phyloP scores from a whole-genome alignment of 31 red algal genomes.

The Odonthalia washingtoniensis region DNA sequence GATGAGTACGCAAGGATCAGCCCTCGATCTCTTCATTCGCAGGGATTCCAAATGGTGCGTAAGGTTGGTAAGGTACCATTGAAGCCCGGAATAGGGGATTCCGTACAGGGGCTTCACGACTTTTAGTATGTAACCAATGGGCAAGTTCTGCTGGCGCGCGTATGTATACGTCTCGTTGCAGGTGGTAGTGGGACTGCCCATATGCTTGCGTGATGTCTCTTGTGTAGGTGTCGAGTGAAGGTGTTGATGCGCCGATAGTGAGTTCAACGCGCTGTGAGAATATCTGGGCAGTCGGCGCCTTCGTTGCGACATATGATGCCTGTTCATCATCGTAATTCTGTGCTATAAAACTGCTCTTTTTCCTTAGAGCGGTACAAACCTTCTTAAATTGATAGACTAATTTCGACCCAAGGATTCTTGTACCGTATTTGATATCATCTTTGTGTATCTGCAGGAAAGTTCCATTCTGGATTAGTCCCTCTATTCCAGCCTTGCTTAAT shows the following conservation, averaged over 20 bases:
- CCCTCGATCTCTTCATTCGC: not conserved
- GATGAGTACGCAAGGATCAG: not conserved
- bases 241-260: not conserved
- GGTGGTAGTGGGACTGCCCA: not conserved
- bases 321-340: not conserved
- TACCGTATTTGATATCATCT: not conserved
- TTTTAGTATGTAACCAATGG: not conserved
- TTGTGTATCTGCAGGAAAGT: not conserved
- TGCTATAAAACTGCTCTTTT: not conserved
- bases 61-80: not conserved
- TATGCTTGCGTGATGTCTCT: not conserved
- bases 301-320: not conserved
- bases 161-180: not conserved
- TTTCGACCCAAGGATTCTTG: not conserved
- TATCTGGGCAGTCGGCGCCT: not conserved
- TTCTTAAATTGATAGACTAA: not conserved
- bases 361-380: not conserved
- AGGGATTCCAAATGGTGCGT: not conserved
- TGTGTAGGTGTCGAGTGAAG: not conserved
- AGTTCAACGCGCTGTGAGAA: not conserved
- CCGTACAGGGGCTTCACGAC: not conserved
- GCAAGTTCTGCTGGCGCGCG: not conserved
- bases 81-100: not conserved
- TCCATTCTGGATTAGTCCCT: not conserved
- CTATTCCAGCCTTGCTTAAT: not conserved